Evolutionary conservation across 2,329 filamentous ascomycete genomes (phyloP), one percentile per base, ranked within the genome.

Genomic region (Metarhizium album): DNA sequence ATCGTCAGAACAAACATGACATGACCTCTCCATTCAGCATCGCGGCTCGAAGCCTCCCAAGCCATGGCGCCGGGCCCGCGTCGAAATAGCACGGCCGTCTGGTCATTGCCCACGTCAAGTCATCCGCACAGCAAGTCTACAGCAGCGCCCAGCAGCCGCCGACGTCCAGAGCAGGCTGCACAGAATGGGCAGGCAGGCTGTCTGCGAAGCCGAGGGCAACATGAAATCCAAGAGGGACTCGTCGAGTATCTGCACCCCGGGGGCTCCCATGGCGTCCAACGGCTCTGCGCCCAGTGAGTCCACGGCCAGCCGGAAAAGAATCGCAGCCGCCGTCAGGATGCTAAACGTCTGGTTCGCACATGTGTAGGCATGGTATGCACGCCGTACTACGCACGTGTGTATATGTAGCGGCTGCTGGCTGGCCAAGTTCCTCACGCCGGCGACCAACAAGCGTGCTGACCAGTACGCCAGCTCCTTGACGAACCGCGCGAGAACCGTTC

Each of bases 1-100:
- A 86, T 86, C 63, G 69, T 83, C 53, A 80, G 74, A 72, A 84
- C 43, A 78, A 82, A 46, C 78, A 75, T 55, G 77, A 80, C 73
- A 80, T 48, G 64, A 83, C 2, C 55, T 71, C 70, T 4, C 58
- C 72, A 2, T 79, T 80, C 8, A 80, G 83, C 61, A 67, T 69
- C 1, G 52, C 70, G 83, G 1, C 85, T 86, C 54, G 78, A 85
- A 29, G 72, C 66, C 0, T 86, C 83, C 67, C 73, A 73, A 61
- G 70, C 74, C 42, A 54, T 85, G 50, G 82, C 80, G 0, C 62
- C n/a, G n/a, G n/a, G n/a, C n/a, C 67, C 2, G 73, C 64, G 1
- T 69, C 70, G 5, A 85, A 83, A 65, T 71, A 71, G 42, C 67
- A 83, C 29, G 83, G 83, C 13, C 75, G 70, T 49, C 67, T 86